Conservation (phyloP, 2,329 filamentous ascomycete genomes). For the Magnaporthales sp. region DNA sequence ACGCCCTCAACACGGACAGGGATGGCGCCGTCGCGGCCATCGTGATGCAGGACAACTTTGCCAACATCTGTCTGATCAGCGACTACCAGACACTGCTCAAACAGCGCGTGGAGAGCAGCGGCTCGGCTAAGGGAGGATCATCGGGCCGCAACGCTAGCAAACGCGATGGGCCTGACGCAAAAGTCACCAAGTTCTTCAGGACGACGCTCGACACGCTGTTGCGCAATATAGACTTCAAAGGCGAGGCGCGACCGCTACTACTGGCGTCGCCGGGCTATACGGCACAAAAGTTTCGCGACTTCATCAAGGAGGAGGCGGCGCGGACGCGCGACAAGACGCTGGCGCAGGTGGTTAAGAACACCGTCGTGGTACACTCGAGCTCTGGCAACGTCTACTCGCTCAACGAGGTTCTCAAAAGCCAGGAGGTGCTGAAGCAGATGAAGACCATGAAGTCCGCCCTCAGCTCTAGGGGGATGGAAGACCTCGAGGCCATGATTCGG, state of each 20-base stretch:
- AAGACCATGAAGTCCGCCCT: conserved; percentile 81
- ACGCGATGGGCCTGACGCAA: conserved; percentile 11
- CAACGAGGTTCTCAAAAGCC: conserved; percentile 76
- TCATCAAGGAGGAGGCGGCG: conserved; percentile 53
- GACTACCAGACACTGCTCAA: conserved; percentile 71
- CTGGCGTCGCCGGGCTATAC: conserved; percentile 87
- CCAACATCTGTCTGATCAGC: conserved; percentile 76
- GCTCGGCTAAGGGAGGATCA: conserved; percentile 49
- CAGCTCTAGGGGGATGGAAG: conserved; percentile 78
- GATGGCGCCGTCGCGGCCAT: conserved; percentile 81
- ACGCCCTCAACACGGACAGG: conserved; percentile 70
- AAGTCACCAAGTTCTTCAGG: conserved; percentile 66
- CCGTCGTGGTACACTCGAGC: conserved; percentile 72
- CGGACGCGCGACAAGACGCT: conserved; percentile 60
- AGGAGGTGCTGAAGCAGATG: conserved; percentile 67
- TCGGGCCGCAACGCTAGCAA: background rate
- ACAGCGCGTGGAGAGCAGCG: conserved; percentile 56
- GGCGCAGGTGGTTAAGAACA: conserved; percentile 48
- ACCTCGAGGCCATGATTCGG: conserved; percentile 68
- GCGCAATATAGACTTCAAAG: conserved; percentile 64
- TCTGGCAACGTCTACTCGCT: conserved; percentile 82
- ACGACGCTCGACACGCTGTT: conserved; percentile 67
- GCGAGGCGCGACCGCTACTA: conserved; percentile 61
- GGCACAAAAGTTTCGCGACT: conserved; percentile 70
- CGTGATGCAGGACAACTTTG: conserved; percentile 83